A percentile compares a stretch with the other conserved stretches of the same genome.
Evolutionary conservation across 768 basidiomycete species (phyloP).

Genomic region (Pisolithus sp.): DNA sequence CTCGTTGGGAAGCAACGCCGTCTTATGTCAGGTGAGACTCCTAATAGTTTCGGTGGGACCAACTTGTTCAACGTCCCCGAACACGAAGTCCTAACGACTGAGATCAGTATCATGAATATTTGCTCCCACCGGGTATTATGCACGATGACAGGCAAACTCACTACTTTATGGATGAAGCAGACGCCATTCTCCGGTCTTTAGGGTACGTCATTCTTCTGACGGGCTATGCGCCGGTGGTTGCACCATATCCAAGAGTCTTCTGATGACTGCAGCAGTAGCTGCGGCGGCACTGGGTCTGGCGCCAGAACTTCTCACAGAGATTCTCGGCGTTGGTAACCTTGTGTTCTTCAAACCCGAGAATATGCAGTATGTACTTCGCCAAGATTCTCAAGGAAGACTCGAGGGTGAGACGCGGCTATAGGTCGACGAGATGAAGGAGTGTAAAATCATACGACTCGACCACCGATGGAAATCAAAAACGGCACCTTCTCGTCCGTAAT

Average conservation of each 20-base stretch:
- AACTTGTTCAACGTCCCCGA: conserved; percentile 80
- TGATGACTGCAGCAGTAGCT: conserved; percentile 78
- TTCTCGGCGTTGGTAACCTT: conserved; percentile 93
- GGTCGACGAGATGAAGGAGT: conserved; percentile 98
- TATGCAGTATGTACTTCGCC: conserved; percentile 93
- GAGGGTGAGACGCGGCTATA: conserved; percentile 87
- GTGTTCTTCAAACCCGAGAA: conserved; percentile 99
- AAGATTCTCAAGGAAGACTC: conserved; percentile 95
- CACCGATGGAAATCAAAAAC: conserved; percentile 97
- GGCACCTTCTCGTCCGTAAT: conserved; percentile 98
- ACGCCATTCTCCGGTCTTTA: conserved; percentile 75
- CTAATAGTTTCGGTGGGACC: conserved; percentile 95
- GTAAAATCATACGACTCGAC: conserved; percentile 99
- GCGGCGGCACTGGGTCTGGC: conserved; percentile 91
- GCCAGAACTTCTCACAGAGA: conserved; percentile 92
- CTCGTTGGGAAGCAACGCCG: conserved; percentile 94
- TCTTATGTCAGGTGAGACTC: conserved; percentile 53
- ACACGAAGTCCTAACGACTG: conserved; percentile 62
- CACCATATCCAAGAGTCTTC: conserved; percentile 91
- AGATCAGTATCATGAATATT: conserved; percentile 88
- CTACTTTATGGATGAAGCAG: conserved; percentile 93
- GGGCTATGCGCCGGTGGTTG: conserved; percentile 78
- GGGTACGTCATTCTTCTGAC: conserved; percentile 93
- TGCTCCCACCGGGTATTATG: conserved; percentile 69
- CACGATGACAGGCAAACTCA: conserved; percentile 95